A percentile compares a stretch with the other conserved stretches of the same genome.
Conservation (phyloP, 2,329 filamentous ascomycete species). For the Alternaria dauci region DNA sequence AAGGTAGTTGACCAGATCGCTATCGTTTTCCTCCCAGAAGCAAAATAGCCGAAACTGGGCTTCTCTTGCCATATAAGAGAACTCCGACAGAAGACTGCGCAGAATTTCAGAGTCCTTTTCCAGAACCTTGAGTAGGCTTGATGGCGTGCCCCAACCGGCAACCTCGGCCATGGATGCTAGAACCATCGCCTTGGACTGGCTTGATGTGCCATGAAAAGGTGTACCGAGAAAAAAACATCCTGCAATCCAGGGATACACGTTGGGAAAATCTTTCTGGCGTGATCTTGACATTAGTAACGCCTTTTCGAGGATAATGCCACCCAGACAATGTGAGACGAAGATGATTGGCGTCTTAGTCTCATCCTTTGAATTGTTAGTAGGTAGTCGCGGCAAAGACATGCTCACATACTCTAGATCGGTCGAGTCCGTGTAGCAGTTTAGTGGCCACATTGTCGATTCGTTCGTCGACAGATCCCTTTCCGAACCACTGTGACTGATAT, state of each 20-base stretch:
- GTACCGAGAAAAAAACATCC: constrained; percentile 35
- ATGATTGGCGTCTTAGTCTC: constrained; percentile 38
- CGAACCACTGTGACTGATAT: constrained; percentile 44
- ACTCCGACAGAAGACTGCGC: constrained; percentile 24
- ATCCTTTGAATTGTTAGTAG: constrained; percentile 19
- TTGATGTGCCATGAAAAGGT: constrained; percentile 29
- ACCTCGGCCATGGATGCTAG: constrained; percentile 30
- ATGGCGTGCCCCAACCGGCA: constrained; percentile 25
- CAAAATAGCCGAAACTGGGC: constrained; percentile 32
- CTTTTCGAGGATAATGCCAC: constrained; percentile 39
- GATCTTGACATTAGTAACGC: constrained; percentile 25
- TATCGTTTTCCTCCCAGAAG: constrained; percentile 33
- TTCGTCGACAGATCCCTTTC: constrained; percentile 38
- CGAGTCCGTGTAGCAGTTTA: constrained; percentile 32
- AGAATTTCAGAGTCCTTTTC: constrained; percentile 30
- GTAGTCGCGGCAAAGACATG: background rate
- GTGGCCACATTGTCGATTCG: constrained; percentile 38
- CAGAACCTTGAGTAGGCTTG: constrained; percentile 26
- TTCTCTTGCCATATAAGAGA: constrained; percentile 25
- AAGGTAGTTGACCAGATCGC: constrained; percentile 24
- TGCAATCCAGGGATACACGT: constrained; percentile 32
- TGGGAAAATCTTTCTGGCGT: constrained; percentile 27
- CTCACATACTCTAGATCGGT: constrained; percentile 22
- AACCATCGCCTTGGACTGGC: constrained; percentile 28
- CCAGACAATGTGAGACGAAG: constrained; percentile 42